A percentile compares a stretch with the other conserved stretches of the same genome.
Evolutionary conservation across 2,329 filamentous ascomycete species (phyloP).

Genomic region (Rutstroemia sp.): DNA sequence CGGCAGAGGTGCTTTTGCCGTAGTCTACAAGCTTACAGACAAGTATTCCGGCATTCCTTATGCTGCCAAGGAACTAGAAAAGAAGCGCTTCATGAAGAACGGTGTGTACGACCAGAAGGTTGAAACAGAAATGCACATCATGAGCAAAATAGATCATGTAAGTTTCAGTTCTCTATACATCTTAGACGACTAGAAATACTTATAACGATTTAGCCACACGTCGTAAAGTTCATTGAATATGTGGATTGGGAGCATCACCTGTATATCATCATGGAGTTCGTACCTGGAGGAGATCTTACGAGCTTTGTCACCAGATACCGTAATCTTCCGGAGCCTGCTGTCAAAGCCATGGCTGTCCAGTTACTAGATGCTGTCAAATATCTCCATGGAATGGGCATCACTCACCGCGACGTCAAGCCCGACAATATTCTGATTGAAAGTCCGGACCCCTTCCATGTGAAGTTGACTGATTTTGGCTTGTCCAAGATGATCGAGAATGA

Average conservation of each 20-base stretch:
- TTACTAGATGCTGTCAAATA: slow-evolving; percentile 79
- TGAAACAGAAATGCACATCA: slow-evolving; percentile 95
- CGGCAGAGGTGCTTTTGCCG: slow-evolving; percentile 91
- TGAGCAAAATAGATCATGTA: slow-evolving; percentile 78
- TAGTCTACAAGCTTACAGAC: slow-evolving; percentile 82
- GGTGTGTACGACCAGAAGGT: slow-evolving; percentile 81
- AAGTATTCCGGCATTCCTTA: slow-evolving; percentile 78
- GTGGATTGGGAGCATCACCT: slow-evolving; percentile 73
- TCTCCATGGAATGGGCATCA: slow-evolving; percentile 81
- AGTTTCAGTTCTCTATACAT: slow-evolving; percentile 31
- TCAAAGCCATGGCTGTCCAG: slow-evolving; percentile 66
- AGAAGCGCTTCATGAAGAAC: slow-evolving; percentile 88
- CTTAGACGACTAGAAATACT: slow-evolving; percentile 13
- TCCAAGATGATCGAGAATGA: slow-evolving; percentile 90
- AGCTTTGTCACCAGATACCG: slow-evolving; percentile 57
- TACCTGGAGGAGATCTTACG: slow-evolving; percentile 76
- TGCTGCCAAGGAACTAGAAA: slow-evolving; percentile 92
- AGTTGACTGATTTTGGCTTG: slow-evolving; percentile 92
- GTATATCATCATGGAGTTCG: slow-evolving; percentile 96
- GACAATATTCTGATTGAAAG: slow-evolving; percentile 89
- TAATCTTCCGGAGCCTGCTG: slow-evolving; percentile 58
- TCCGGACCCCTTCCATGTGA: slow-evolving; percentile 68
- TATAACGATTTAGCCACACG: slow-evolving; percentile 55
- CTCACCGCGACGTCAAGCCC: slow-evolving; percentile 96
- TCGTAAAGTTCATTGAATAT: slow-evolving; percentile 87